Percentiles rank a stretch among this genome's conserved stretches.
These are phyloP conservation scores for Penicillium sp. DNA, from an alignment of 2,329 filamentous ascomycete species.

Conservation along the genomic window DNA sequence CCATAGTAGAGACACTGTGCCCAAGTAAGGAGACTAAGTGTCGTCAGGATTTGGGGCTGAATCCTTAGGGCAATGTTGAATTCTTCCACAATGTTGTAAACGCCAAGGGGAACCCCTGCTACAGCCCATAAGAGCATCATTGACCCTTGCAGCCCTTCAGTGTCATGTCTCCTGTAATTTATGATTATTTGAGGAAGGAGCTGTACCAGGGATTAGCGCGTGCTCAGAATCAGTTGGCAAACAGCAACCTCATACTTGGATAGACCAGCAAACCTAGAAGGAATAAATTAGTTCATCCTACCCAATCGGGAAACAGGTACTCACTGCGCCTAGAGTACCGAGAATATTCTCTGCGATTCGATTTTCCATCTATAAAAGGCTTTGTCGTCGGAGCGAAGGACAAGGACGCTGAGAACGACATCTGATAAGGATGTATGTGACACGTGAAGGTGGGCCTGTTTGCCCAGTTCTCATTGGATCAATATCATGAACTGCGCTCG, in stretches of 20 bases:
- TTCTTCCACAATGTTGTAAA: constrained; percentile 55
- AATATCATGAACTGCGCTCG: not conserved
- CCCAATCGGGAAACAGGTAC: not conserved
- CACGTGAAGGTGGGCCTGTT: not conserved
- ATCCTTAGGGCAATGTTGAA: constrained; percentile 54
- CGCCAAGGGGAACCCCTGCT: constrained; percentile 64
- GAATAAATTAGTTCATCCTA: constrained; percentile 1
- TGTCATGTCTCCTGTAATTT: constrained; percentile 65
- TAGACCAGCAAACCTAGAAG: constrained; percentile 59
- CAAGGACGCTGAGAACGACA: not conserved
- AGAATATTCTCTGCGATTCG: constrained; percentile 29
- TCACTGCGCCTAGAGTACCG: constrained; percentile 30
- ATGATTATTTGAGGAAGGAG: constrained; percentile 67
- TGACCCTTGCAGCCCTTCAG: constrained; percentile 61
- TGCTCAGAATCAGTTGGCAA: not conserved
- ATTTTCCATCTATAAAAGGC: constrained; percentile 18
- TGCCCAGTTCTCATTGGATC: not conserved
- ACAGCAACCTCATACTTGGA: constrained; percentile 49
- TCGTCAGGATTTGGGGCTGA: constrained; percentile 56
- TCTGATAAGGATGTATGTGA: not conserved
- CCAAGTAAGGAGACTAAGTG: constrained; percentile 53
- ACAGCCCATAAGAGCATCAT: constrained; percentile 71
- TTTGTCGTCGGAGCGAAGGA: not conserved
- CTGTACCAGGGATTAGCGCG: constrained; percentile 35
- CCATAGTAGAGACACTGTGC: constrained; percentile 57